Conservation (phyloP, 2,329 filamentous ascomycete genomes). For the Colletotrichum abscissum region DNA sequence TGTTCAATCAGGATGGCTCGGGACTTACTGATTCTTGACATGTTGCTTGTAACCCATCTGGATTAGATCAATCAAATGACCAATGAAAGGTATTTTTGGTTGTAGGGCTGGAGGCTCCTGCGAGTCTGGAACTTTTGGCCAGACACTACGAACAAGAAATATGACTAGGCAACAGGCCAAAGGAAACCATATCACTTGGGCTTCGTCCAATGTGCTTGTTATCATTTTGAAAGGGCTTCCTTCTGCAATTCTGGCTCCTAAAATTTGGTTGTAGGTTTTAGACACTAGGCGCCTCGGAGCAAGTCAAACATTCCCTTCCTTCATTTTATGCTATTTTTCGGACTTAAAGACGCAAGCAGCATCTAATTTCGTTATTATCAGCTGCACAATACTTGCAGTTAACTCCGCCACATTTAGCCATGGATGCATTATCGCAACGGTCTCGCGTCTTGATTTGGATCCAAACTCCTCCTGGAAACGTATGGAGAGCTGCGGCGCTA, state of each 20-base stretch:
- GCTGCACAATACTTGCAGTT: too few relatives aligned
- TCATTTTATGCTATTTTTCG: too few relatives aligned
- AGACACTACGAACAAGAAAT: not conserved
- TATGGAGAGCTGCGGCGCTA: too few relatives aligned
- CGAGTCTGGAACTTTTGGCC: slow-evolving; percentile 34
- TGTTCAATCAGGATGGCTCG: not conserved
- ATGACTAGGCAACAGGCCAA: not conserved
- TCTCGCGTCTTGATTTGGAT: too few relatives aligned
- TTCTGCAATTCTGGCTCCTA: not conserved
- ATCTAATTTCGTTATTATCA: too few relatives aligned
- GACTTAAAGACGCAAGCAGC: too few relatives aligned
- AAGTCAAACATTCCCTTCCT: not conserved
- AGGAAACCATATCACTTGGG: not conserved
- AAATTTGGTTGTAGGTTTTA: not conserved
- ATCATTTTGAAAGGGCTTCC: not conserved
- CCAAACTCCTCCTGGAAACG: too few relatives aligned
- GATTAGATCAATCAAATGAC: slow-evolving; percentile 57
- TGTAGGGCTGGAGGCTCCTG: slow-evolving; percentile 55
- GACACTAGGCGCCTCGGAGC: not conserved
- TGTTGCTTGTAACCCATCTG: slow-evolving; percentile 31
- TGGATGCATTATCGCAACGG: too few relatives aligned
- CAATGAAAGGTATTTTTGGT: slow-evolving; percentile 54
- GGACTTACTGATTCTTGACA: not conserved
- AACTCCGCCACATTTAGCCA: too few relatives aligned
- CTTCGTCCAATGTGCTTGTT: not conserved